A percentile compares a stretch with the other conserved stretches of the same genome.
phyloP scores from a whole-genome alignment of 2,329 filamentous ascomycete genomes.

The Fusarium subglutinans region DNA sequence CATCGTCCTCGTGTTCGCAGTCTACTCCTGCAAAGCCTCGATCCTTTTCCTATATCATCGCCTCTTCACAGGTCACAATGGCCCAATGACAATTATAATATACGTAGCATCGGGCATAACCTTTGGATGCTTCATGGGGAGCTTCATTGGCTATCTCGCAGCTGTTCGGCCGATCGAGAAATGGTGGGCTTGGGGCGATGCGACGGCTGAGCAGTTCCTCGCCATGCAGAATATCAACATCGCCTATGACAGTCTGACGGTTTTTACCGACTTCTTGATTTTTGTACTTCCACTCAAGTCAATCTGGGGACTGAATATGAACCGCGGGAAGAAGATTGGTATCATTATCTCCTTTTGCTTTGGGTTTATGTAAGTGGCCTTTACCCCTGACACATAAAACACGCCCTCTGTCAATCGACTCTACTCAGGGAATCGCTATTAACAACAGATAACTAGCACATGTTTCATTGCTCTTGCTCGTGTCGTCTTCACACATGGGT shows the following conservation, averaged over 20 bases:
- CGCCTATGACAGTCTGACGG: conserved; percentile 2
- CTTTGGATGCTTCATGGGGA: conserved; percentile 1
- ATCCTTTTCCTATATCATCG: conserved; percentile 8
- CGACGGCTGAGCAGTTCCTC: background rate
- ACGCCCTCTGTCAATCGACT: background rate
- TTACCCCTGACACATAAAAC: too few relatives aligned
- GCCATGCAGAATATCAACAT: conserved; percentile 5
- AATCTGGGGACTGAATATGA: conserved; percentile 7
- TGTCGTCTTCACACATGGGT: background rate
- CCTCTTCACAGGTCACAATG: conserved; percentile 6
- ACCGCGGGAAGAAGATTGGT: conserved; percentile 3
- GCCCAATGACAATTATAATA: background rate
- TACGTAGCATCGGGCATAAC: background rate
- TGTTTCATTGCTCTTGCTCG: background rate
- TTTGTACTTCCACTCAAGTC: conserved; percentile 9
- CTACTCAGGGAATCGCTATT: accelerated
- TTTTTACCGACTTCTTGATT: conserved; percentile 10
- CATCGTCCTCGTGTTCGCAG: background rate
- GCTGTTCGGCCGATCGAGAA: background rate
- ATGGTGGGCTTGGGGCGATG: conserved; percentile 20
- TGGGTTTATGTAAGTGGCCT: background rate
- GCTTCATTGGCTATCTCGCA: background rate
- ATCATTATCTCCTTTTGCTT: conserved; percentile 6
- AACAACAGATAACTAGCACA: background rate
- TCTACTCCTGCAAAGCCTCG: conserved; percentile 2